Percentiles rank a stretch among this genome's conserved stretches.
Conservation (phyloP, 225 moss, liverwort and hornwort species). For the Ulota crispa region DNA sequence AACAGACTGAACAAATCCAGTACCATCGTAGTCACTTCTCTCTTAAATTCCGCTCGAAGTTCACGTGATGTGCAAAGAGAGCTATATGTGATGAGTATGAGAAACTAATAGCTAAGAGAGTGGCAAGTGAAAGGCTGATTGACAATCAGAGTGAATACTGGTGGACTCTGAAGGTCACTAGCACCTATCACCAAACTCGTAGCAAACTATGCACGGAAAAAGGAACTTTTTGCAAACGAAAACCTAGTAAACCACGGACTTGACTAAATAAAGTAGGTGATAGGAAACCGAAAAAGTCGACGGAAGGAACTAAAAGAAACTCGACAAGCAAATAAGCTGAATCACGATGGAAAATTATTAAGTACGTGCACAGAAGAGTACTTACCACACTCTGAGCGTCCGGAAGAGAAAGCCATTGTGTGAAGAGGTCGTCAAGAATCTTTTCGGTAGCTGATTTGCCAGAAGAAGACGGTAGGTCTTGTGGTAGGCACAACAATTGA, state of each 20-base stretch:
- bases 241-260: background rate
- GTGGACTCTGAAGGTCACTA: background rate
- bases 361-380: background rate
- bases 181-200: background rate
- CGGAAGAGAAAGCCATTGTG: slow-evolving; percentile 95
- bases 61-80: background rate
- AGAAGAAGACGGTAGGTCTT: slow-evolving; percentile 62
- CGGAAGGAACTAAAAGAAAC: background rate
- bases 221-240: background rate
- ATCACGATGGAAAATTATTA: background rate
- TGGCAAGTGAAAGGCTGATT: background rate
- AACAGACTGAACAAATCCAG: background rate
- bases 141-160: background rate
- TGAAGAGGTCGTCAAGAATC: slow-evolving; percentile 80
- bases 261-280: background rate
- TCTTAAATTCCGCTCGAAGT: background rate
- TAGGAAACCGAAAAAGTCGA: background rate
- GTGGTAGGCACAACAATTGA: slow-evolving; percentile 64
- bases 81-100: background rate
- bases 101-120: background rate
- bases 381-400: slow-evolving; percentile 90
- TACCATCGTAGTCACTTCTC: background rate
- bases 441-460: slow-evolving; percentile 53
- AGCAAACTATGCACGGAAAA: background rate
- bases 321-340: background rate